phyloP scores from a whole-genome alignment of 2,329 filamentous ascomycete genomes.

The Furcasterigmium sp. region DNA sequence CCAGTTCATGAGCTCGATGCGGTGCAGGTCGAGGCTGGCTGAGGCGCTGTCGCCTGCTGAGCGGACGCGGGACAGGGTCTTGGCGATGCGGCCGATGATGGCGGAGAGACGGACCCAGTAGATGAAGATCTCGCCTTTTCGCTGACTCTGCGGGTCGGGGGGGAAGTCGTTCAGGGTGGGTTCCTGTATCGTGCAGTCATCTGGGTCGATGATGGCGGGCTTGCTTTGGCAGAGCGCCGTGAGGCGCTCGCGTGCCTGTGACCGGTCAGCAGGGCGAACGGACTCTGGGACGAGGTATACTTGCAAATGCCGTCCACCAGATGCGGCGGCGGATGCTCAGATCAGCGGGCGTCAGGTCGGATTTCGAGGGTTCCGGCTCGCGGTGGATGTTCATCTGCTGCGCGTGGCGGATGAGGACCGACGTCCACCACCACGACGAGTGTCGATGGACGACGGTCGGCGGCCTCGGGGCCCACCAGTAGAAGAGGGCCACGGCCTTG shows the following conservation, averaged over 20 bases:
- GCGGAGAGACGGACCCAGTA: conserved; percentile 34
- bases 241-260: conserved; percentile 28
- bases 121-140: conserved; percentile 32
- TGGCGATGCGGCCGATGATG: conserved; percentile 32
- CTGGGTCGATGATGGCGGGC: conserved; percentile 34
- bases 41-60: neutral
- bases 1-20: conserved; percentile 28
- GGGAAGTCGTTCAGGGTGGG: conserved; percentile 32
- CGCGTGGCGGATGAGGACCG: conserved; percentile 33
- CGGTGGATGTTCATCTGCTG: conserved; percentile 38
- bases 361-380: conserved; percentile 21
- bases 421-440: conserved; percentile 40
- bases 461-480: conserved; percentile 36
- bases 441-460: conserved; percentile 31
- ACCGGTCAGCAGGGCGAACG: no score
- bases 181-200: conserved; percentile 32
- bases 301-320: conserved; percentile 34
- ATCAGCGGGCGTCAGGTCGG: conserved; percentile 11
- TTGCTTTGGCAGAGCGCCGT: conserved; percentile 37
- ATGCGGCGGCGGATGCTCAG: conserved; percentile 28
- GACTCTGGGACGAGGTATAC: conserved; percentile 1
- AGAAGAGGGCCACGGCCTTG: conserved; percentile 32
- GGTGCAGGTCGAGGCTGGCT: conserved; percentile 15
- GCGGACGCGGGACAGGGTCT: conserved; percentile 22
- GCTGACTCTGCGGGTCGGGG: conserved; percentile 19